Percentiles rank a stretch among this genome's conserved stretches.
These are phyloP conservation scores for Trypanosoma melophagium DNA, from an alignment of 208 protist species.

Conservation along the genomic window DNA sequence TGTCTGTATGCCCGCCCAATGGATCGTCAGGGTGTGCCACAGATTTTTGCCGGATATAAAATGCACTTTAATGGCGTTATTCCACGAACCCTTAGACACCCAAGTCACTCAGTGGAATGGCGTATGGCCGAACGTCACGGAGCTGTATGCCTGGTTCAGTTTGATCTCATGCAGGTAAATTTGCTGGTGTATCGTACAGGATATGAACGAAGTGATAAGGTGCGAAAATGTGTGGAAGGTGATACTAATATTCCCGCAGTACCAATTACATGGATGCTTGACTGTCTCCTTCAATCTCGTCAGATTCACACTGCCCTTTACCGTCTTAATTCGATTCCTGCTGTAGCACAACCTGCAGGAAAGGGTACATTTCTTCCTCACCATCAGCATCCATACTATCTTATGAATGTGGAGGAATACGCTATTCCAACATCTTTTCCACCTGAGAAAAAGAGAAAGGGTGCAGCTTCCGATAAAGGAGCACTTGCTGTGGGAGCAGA, in stretches of 20 bases:
- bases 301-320: conserved; percentile 81
- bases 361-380: conserved; percentile 68
- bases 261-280: conserved; percentile 86
- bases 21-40: conserved; percentile 66
- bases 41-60: conserved; percentile 81
- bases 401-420: conserved; percentile 82
- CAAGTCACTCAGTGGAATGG: conserved; percentile 88
- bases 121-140: conserved; percentile 90
- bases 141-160: conserved; percentile 57
- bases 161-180: conserved; percentile 64
- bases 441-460: conserved; percentile 21
- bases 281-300: conserved; percentile 85
- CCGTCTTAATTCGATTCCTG: conserved; percentile 63
- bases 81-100: conserved; percentile 76
- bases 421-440: conserved; percentile 72
- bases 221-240: conserved; percentile 61
- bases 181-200: conserved; percentile 80
- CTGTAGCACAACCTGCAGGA: conserved; percentile 71
- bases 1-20: conserved; percentile 70
- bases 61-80: conserved; percentile 92
- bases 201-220: conserved; percentile 91
- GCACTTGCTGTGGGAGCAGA: conserved; percentile 23
- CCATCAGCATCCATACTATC: conserved; percentile 86
- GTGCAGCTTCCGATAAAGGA: conserved; percentile 25
- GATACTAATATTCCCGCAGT: conserved; percentile 53